Conservation (phyloP, 768 basidiomycete genomes). For the Suillus fuscotomentosus region DNA sequence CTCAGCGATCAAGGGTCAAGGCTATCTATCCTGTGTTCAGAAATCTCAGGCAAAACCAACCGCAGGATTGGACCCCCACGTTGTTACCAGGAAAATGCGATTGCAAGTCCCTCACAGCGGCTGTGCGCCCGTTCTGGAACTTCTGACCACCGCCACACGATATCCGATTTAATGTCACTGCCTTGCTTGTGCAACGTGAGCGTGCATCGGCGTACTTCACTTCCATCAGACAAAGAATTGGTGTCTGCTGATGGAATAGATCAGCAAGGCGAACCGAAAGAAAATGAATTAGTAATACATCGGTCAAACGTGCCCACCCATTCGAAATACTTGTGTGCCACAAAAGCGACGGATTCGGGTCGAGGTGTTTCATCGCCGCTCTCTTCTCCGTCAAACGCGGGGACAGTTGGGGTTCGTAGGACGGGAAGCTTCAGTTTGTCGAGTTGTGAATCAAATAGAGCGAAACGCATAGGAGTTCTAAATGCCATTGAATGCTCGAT, state of each 20-base stretch:
- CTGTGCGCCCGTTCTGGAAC: background rate
- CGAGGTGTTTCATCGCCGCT: slow-evolving; percentile 19
- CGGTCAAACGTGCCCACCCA: slow-evolving; percentile 44
- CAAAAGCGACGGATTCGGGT: slow-evolving; percentile 36
- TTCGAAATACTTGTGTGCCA: slow-evolving; percentile 57
- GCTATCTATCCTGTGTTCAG: too few relatives aligned
- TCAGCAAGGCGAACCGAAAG: slow-evolving; percentile 2
- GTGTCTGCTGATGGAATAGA: slow-evolving; percentile 10
- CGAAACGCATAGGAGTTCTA: slow-evolving; percentile 33
- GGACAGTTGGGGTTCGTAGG: slow-evolving; percentile 27
- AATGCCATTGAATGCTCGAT: background rate
- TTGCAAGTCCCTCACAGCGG: background rate
- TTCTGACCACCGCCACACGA: slow-evolving; percentile 9
- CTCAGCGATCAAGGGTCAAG: background rate
- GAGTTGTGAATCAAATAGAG: slow-evolving; percentile 62
- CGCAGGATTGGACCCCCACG: background rate
- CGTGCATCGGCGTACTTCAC: background rate
- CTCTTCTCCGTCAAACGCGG: slow-evolving; percentile 15
- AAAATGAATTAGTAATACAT: slow-evolving; percentile 28
- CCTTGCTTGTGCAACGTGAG: slow-evolving; percentile 16
- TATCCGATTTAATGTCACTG: background rate
- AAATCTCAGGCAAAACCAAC: background rate
- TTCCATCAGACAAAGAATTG: background rate
- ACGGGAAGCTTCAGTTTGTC: slow-evolving; percentile 50
- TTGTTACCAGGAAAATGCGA: slow-evolving; percentile 1